Conservation (phyloP, 106 monocot species). For the Agapanthus africanus region DNA sequence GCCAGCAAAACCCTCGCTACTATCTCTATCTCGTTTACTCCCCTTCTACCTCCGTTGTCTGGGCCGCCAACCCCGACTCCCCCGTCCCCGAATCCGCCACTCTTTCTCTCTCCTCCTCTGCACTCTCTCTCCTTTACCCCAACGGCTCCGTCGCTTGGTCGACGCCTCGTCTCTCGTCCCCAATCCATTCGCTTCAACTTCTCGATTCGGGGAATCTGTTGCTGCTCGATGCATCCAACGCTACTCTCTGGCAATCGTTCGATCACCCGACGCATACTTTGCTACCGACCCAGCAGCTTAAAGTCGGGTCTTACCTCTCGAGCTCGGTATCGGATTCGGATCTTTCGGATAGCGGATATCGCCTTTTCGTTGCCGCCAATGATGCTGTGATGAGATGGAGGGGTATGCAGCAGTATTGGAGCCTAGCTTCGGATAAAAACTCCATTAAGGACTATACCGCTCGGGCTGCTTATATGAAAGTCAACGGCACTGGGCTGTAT, state of each 20-base stretch:
- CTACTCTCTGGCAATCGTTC: slow-evolving; percentile 81
- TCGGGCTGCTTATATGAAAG: slow-evolving; percentile 29
- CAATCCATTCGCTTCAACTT: slow-evolving; percentile 41
- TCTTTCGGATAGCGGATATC: slow-evolving; percentile 33
- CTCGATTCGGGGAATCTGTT: slow-evolving; percentile 74
- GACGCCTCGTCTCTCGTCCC: slow-evolving; percentile 29
- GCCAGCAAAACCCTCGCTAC: slow-evolving; percentile 21
- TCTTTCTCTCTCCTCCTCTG: slow-evolving; percentile 36
- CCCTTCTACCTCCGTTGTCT: slow-evolving; percentile 25
- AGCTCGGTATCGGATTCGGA: slow-evolving; percentile 28
- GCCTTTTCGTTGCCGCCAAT: slow-evolving; percentile 27
- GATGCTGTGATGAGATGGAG: slow-evolving; percentile 49
- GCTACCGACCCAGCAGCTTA: slow-evolving; percentile 50
- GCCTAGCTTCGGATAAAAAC: slow-evolving; percentile 36
- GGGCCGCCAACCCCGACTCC: slow-evolving; percentile 52
- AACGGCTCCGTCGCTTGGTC: slow-evolving; percentile 44
- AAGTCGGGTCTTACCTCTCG: slow-evolving; percentile 23
- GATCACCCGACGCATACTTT: slow-evolving; percentile 67
- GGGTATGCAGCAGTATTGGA: slow-evolving; percentile 54
- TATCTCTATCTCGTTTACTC: slow-evolving; percentile 45
- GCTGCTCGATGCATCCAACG: slow-evolving; percentile 52
- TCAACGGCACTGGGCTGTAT: slow-evolving; percentile 52
- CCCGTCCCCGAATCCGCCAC: slow-evolving; percentile 26
- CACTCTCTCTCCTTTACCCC: slow-evolving; percentile 35
- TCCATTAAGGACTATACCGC: slow-evolving; percentile 28